Evolutionary conservation across 2,329 filamentous ascomycete species (phyloP).

Genomic region (Penicillium verrucosum): DNA sequence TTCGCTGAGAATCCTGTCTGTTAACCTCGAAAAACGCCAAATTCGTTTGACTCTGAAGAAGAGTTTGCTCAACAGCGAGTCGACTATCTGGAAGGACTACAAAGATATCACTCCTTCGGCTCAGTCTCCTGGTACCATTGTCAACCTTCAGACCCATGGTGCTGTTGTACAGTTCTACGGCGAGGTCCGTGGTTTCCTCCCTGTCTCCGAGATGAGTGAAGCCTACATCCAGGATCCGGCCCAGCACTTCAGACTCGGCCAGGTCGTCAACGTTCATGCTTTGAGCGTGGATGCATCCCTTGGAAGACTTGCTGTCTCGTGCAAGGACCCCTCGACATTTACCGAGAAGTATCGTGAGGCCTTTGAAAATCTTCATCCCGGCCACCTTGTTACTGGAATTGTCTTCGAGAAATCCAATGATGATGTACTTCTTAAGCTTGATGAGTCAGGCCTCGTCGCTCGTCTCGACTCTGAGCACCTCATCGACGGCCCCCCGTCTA

Average conservation of each 20-base stretch:
- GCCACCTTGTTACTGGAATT: conserved; percentile 71
- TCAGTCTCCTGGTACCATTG: conserved; percentile 80
- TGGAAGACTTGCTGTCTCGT: conserved; percentile 78
- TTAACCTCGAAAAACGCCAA: conserved; percentile 69
- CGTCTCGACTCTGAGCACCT: conserved; percentile 74
- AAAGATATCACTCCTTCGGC: conserved; percentile 69
- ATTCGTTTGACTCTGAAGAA: conserved; percentile 92
- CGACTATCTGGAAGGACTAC: conserved; percentile 73
- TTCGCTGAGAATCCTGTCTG: conserved; percentile 80
- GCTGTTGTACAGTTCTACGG: conserved; percentile 94
- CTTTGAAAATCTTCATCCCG: conserved; percentile 69
- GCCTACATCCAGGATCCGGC: conserved; percentile 86
- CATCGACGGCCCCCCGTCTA: conserved; percentile 76
- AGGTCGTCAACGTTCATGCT: conserved; percentile 89
- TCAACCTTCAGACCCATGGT: conserved; percentile 73
- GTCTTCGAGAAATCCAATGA: conserved; percentile 79
- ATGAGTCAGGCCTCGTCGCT: conserved; percentile 71
- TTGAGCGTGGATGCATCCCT: conserved; percentile 71
- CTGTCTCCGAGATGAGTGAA: conserved; percentile 96
- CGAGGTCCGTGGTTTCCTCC: conserved; percentile 76
- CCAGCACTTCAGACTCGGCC: conserved; percentile 84
- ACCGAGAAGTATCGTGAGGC: conserved; percentile 71
- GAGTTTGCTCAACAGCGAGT: conserved; percentile 84
- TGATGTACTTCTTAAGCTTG: conserved; percentile 72
- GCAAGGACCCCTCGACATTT: conserved; percentile 81